Conservation (phyloP, 345 rosid genomes). For the Eucalyptus cladocalyx region DNA sequence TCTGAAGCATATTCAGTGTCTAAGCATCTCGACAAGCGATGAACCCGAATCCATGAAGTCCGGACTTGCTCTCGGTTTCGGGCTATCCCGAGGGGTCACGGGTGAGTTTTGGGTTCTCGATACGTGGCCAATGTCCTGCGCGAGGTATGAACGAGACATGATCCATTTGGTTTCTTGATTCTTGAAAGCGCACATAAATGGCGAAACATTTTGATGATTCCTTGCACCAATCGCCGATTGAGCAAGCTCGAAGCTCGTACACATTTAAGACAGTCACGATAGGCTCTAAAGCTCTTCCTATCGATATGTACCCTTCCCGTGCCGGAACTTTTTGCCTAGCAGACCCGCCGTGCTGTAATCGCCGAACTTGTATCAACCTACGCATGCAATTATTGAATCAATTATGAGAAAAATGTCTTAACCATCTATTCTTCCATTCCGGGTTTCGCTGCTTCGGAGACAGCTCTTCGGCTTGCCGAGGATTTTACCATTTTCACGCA, state of each 20-base stretch:
- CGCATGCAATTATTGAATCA: background rate
- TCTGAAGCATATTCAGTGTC: background rate
- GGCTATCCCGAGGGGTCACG: background rate
- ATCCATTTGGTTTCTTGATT: background rate
- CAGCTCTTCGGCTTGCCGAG: background rate
- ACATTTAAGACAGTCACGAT: background rate
- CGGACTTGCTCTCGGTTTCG: background rate
- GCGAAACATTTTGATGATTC: background rate
- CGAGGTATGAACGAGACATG: background rate
- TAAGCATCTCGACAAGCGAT: background rate
- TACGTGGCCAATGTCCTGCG: background rate
- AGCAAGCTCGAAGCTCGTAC: background rate
- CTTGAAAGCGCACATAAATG: background rate
- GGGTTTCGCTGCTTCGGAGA: background rate
- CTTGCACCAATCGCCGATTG: background rate
- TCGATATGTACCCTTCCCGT: background rate
- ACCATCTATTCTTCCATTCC: background rate
- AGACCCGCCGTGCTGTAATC: background rate
- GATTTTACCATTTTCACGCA: background rate
- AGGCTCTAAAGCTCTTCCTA: background rate
- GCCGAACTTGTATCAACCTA: background rate
- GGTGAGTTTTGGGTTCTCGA: background rate
- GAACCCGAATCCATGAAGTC: background rate
- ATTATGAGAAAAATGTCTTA: background rate
- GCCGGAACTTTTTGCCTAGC: background rate